Percentiles rank a stretch among this genome's conserved stretches.
Conservation (phyloP, 2,329 filamentous ascomycete species). For the Aureobasidium vineae region DNA sequence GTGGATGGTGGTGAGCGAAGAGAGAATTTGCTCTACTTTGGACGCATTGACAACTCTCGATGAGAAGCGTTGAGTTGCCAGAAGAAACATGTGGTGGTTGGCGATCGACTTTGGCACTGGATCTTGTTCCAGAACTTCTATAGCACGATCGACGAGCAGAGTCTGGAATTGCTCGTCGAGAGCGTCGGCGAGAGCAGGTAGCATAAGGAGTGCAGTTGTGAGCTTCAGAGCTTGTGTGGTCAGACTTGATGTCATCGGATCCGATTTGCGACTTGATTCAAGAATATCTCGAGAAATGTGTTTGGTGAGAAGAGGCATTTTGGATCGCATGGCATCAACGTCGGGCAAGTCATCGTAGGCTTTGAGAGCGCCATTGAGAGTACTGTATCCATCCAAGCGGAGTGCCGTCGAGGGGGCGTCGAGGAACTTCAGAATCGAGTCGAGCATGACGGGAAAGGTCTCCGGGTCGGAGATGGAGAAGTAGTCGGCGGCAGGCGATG, state of each 20-base stretch:
- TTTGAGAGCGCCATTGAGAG: slow-evolving; percentile 71
- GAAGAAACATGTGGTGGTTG: slow-evolving; percentile 74
- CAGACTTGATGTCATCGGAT: slow-evolving; percentile 63
- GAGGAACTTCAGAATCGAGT: slow-evolving; percentile 79
- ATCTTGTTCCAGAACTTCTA: slow-evolving; percentile 67
- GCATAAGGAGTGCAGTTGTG: slow-evolving; percentile 72
- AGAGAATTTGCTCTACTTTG: slow-evolving; percentile 68
- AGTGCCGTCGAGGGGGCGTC: slow-evolving; percentile 69
- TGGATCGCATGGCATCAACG: slow-evolving; percentile 66
- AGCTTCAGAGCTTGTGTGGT: slow-evolving; percentile 75
- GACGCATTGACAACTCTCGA: slow-evolving; percentile 69
- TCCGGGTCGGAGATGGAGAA: slow-evolving; percentile 51
- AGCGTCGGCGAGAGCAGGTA: slow-evolving; percentile 65
- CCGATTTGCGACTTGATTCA: slow-evolving; percentile 47
- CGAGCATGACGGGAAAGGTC: slow-evolving; percentile 75
- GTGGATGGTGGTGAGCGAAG: slow-evolving; percentile 69
- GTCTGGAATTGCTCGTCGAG: slow-evolving; percentile 75
- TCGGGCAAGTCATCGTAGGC: slow-evolving; percentile 81
- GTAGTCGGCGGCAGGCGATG: slow-evolving; percentile 45
- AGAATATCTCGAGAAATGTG: slow-evolving; percentile 82
- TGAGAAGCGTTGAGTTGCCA: slow-evolving; percentile 77
- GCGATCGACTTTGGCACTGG: slow-evolving; percentile 72
- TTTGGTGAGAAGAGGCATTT: slow-evolving; percentile 73
- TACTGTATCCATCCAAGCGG: slow-evolving; percentile 82
- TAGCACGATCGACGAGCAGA: slow-evolving; percentile 78